These are phyloP conservation scores for Tolypocladium endophyticum DNA, from an alignment of 2,329 filamentous ascomycete genomes.

Conservation along the genomic window DNA sequence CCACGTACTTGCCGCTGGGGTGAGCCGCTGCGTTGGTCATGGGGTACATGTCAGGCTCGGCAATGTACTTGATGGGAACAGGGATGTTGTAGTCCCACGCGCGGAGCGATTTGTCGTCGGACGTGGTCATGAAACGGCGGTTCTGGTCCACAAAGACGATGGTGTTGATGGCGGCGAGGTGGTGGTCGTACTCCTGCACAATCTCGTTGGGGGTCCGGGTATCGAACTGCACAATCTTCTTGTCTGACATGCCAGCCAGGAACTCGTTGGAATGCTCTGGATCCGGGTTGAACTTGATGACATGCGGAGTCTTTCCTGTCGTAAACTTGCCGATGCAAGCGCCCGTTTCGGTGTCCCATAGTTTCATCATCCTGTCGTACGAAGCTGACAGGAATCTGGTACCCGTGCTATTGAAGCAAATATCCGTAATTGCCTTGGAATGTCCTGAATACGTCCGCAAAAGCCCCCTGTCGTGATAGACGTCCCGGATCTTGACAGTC, in stretches of 20 bases:
- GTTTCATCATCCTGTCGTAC: constrained; percentile 91
- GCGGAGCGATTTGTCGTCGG: constrained; percentile 89
- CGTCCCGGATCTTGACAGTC: constrained; percentile 89
- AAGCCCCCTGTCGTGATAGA: constrained; percentile 81
- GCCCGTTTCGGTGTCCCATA: constrained; percentile 97
- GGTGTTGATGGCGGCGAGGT: constrained; percentile 94
- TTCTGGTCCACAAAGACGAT: constrained; percentile 93
- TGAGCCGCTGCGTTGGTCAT: constrained; percentile 80
- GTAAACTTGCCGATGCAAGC: constrained; percentile 80
- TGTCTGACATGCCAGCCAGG: constrained; percentile 92
- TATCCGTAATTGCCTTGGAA: constrained; percentile 78
- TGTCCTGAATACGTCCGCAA: constrained; percentile 89
- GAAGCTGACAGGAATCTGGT: constrained; percentile 82
- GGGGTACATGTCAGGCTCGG: constrained; percentile 95
- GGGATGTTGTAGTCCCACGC: constrained; percentile 99
- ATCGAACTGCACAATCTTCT: constrained; percentile 98
- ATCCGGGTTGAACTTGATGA: constrained; percentile 84
- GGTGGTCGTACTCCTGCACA: constrained; percentile 96
- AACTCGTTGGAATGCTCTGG: constrained; percentile 75
- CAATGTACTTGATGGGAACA: constrained; percentile 96
- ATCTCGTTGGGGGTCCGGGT: constrained; percentile 65
- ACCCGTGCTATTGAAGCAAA: constrained; percentile 75
- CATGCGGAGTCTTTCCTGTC: constrained; percentile 90
- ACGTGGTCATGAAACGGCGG: constrained; percentile 93
- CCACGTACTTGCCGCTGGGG: constrained; percentile 86